Percentiles rank a stretch among this genome's conserved stretches.
Conservation (phyloP, 257 asterid genomes). For the Przewalskia tangutica region DNA sequence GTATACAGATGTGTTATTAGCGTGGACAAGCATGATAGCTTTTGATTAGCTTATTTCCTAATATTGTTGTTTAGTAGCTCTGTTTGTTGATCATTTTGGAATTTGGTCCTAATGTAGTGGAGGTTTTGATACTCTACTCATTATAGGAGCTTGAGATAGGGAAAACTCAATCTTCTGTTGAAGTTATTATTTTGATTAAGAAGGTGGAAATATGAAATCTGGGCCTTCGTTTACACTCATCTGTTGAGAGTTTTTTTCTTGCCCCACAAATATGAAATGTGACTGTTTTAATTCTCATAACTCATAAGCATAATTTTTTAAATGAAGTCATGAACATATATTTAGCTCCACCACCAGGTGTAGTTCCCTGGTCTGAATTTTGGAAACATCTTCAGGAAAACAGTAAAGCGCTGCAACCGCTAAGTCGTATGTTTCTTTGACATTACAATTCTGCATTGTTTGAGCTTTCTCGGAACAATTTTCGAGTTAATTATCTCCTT, state of each 20-base stretch:
- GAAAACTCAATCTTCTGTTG: not conserved
- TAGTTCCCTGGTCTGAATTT: not conserved
- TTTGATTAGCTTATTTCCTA: not conserved
- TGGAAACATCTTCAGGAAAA: not conserved
- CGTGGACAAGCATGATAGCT: not conserved
- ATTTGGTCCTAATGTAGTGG: not conserved
- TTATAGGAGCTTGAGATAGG: no score
- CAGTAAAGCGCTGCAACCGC: not conserved
- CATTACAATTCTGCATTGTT: not conserved
- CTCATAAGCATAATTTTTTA: not conserved
- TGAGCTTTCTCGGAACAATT: not conserved
- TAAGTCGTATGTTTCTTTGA: not conserved
- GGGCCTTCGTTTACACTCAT: not conserved
- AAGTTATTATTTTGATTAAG: not conserved
- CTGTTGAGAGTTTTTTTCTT: not conserved
- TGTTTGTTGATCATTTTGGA: not conserved
- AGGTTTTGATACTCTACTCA: not conserved
- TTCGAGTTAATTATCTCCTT: not conserved
- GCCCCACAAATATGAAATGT: not conserved
- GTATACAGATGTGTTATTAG: not conserved
- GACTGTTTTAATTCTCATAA: not conserved
- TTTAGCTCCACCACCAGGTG: not conserved
- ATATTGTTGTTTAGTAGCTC: not conserved
- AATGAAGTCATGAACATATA: not conserved
- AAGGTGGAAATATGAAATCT: not conserved